Conservation (phyloP, 306 rosid species). For the Gynostemma pentaphyllum region DNA sequence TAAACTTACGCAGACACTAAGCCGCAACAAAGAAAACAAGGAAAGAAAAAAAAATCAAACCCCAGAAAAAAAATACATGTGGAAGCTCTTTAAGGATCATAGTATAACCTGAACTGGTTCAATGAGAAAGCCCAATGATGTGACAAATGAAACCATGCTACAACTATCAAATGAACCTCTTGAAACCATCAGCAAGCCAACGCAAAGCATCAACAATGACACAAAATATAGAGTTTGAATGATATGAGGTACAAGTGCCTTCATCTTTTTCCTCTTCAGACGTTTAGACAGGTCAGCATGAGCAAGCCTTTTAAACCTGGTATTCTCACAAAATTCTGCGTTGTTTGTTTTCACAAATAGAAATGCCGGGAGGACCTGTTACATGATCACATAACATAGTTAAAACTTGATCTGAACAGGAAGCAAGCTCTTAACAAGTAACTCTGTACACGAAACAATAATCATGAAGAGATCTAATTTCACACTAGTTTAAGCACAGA, state of each 20-base stretch:
- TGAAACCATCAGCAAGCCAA: constrained; percentile 51
- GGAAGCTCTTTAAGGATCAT: background rate
- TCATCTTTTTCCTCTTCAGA: constrained; percentile 73
- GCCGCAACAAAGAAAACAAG: background rate
- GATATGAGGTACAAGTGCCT: constrained; percentile 75
- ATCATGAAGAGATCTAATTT: background rate
- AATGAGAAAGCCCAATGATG: constrained; percentile 60
- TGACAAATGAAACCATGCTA: constrained; percentile 55
- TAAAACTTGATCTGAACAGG: background rate
- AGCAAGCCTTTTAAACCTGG: constrained; percentile 63
- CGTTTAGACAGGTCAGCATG: constrained; percentile 36
- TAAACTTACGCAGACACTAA: constrained; percentile 25
- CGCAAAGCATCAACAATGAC: constrained; percentile 34
- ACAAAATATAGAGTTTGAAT: constrained; percentile 57
- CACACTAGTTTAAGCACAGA: background rate
- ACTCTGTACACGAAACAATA: background rate
- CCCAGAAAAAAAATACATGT: background rate
- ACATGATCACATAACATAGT: background rate
- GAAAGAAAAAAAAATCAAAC: background rate
- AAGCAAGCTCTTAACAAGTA: background rate
- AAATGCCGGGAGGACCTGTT: constrained; percentile 73
- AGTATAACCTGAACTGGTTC: constrained; percentile 79
- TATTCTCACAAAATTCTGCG: constrained; percentile 55
- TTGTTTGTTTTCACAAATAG: constrained; percentile 79
- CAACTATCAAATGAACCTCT: constrained; percentile 37